A percentile compares a stretch with the other conserved stretches of the same genome.
These are phyloP conservation scores for Pulicaria dysenterica DNA, from an alignment of 129 eudicot species.

Conservation along the genomic window DNA sequence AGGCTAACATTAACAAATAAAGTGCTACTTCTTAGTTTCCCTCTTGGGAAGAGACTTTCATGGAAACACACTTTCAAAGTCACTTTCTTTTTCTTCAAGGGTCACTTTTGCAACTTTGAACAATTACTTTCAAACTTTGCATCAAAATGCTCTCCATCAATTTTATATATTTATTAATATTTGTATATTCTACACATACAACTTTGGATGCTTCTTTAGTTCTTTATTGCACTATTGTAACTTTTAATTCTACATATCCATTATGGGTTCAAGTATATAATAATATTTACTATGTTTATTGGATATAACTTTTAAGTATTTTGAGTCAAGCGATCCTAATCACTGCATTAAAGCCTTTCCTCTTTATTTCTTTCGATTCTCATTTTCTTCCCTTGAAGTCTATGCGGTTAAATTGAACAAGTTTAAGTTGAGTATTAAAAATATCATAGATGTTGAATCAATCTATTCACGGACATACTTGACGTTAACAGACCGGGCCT, in stretches of 20 bases:
- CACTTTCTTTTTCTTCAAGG: slow-evolving; percentile 31
- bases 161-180: not conserved
- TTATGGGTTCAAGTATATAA: not conserved
- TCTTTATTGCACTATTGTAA: not conserved
- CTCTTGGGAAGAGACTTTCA: slow-evolving; percentile 36
- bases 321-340: too few relatives aligned
- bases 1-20: slow-evolving; percentile 29
- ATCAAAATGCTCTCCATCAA: slow-evolving; percentile 15
- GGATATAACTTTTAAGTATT: too few relatives aligned
- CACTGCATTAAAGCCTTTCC: too few relatives aligned
- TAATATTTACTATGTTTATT: not conserved
- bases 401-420: too few relatives aligned
- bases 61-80: slow-evolving; percentile 36
- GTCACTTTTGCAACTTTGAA: slow-evolving; percentile 26
- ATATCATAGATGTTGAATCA: too few relatives aligned
- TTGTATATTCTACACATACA: not conserved
- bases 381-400: too few relatives aligned
- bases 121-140: slow-evolving; percentile 20
- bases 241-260: not conserved
- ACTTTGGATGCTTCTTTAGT: slow-evolving; percentile 3
- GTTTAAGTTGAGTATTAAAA: too few relatives aligned
- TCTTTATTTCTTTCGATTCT: too few relatives aligned
- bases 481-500: too few relatives aligned
- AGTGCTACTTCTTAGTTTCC: slow-evolving; percentile 32
- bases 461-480: too few relatives aligned